Evolutionary conservation across 306 rosid genomes (phyloP).

Genomic region (Prinsepia uniflora): DNA sequence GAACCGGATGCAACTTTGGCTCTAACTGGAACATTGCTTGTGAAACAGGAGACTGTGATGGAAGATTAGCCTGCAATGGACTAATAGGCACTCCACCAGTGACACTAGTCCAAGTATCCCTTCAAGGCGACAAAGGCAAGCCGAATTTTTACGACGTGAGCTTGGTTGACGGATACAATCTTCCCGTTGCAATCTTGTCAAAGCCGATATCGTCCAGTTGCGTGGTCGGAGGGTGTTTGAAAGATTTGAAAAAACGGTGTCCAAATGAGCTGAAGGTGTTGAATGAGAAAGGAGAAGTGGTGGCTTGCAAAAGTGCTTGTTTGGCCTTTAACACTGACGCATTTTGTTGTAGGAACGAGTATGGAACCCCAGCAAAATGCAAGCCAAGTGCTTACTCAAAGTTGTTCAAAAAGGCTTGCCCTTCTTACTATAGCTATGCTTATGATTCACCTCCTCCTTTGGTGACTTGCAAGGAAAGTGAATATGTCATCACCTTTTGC

Average conservation of each 20-base stretch:
- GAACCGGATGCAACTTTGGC: slow-evolving; percentile 72
- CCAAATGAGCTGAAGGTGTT: slow-evolving; percentile 57
- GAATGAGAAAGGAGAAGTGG: slow-evolving; percentile 45
- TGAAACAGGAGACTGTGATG: slow-evolving; percentile 85
- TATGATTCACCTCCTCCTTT: slow-evolving; percentile 66
- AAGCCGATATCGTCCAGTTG: slow-evolving; percentile 39
- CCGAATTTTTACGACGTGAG: slow-evolving; percentile 77
- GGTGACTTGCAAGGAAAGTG: slow-evolving; percentile 53
- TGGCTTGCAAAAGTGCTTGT: slow-evolving; percentile 87
- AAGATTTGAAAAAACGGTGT: slow-evolving; percentile 48
- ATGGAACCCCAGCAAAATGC: slow-evolving; percentile 58
- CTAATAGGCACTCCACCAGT: slow-evolving; percentile 79
- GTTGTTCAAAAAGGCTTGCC: slow-evolving; percentile 77
- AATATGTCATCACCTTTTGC: slow-evolving; percentile 62
- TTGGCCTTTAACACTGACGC: slow-evolving; percentile 64
- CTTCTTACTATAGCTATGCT: slow-evolving; percentile 68
- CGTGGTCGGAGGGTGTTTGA: slow-evolving; percentile 50
- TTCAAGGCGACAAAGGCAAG: slow-evolving; percentile 48
- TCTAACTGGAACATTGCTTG: slow-evolving; percentile 49
- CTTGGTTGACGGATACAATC: slow-evolving; percentile 79
- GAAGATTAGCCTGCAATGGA: slow-evolving; percentile 73
- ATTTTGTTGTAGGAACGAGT: slow-evolving; percentile 70
- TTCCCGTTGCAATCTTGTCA: slow-evolving; percentile 48
- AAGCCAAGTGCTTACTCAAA: slow-evolving; percentile 65
- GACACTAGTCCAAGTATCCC: slow-evolving; percentile 62